phyloP scores from a whole-genome alignment of 805 yeast genomes.

The Danielia oregonensis region DNA sequence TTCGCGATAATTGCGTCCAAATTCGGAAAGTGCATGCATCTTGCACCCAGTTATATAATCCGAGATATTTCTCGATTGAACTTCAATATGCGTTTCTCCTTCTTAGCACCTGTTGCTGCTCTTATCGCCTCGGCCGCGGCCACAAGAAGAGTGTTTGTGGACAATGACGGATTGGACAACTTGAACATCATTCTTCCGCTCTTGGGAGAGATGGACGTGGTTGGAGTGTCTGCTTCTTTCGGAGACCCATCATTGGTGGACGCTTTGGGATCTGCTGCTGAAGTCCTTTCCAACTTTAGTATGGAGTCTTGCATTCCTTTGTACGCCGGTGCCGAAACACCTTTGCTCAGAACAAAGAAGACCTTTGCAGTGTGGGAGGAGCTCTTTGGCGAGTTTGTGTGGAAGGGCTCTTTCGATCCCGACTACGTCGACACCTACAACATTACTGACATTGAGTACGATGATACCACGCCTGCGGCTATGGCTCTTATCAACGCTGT shows the following conservation, averaged over 20 bases:
- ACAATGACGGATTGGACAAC: constrained; percentile 40
- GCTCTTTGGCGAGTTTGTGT: constrained; percentile 35
- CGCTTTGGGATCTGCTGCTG: constrained; percentile 31
- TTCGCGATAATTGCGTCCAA: no score
- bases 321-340: constrained; percentile 35
- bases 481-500: constrained; percentile 39
- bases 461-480: constrained; percentile 31
- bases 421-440: constrained; percentile 27
- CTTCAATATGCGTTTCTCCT: no score
- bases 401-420: constrained; percentile 40
- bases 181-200: constrained; percentile 35
- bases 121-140: constrained; percentile 1
- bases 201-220: constrained; percentile 35
- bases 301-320: constrained; percentile 34
- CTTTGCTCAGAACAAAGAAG: constrained; percentile 35
- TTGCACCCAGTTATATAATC: no score
- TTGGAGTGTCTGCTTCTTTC: constrained; percentile 37
- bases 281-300: constrained; percentile 28
- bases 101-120: neutral
- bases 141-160: constrained; percentile 35
- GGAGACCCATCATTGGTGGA: constrained; percentile 40
- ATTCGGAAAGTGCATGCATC: no score
- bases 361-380: constrained; percentile 38
- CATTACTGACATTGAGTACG: constrained; percentile 29
- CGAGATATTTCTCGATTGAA: no score